A percentile compares a stretch with the other conserved stretches of the same genome.
These are phyloP conservation scores for Nemania sp. DNA, from an alignment of 2,329 filamentous ascomycete species.

Conservation along the genomic window DNA sequence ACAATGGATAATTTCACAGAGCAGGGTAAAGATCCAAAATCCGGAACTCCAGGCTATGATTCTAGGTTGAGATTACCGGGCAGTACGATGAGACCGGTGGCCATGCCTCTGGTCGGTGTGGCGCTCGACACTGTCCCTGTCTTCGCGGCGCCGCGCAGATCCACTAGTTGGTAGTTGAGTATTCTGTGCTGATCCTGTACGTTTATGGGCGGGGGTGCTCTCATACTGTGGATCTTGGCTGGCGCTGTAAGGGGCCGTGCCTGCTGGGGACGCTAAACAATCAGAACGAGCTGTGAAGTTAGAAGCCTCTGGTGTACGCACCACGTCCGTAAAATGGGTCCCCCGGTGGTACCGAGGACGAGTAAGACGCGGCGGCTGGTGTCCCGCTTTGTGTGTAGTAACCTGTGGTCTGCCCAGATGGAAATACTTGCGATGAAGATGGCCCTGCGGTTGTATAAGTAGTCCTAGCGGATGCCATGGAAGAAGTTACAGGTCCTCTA, in stretches of 20 bases:
- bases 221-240: constrained; percentile 58
- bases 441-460: constrained; percentile 40
- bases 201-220: constrained; percentile 45
- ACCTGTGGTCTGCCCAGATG: constrained; percentile 30
- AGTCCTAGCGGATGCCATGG: constrained; percentile 37
- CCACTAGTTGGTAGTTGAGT: constrained; percentile 40
- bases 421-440: constrained; percentile 35
- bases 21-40: constrained; percentile 25
- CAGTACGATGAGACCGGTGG: constrained; percentile 36
- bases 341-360: constrained; percentile 47
- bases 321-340: constrained; percentile 63
- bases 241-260: constrained; percentile 46
- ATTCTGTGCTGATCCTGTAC: constrained; percentile 36
- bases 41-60: constrained; percentile 29
- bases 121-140: constrained; percentile 39
- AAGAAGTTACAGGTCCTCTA: constrained; percentile 37
- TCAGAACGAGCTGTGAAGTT: constrained; percentile 43
- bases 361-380: constrained; percentile 35
- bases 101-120: constrained; percentile 37
- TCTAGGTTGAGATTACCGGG: constrained; percentile 36
- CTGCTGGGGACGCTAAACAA: constrained; percentile 58
- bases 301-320: constrained; percentile 52
- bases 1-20: constrained; percentile 33
- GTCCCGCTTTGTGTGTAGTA: constrained; percentile 42
- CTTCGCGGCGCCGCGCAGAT: constrained; percentile 36